These are phyloP conservation scores for Noccaea bulbosa DNA, from an alignment of 345 rosid genomes.

Conservation along the genomic window DNA sequence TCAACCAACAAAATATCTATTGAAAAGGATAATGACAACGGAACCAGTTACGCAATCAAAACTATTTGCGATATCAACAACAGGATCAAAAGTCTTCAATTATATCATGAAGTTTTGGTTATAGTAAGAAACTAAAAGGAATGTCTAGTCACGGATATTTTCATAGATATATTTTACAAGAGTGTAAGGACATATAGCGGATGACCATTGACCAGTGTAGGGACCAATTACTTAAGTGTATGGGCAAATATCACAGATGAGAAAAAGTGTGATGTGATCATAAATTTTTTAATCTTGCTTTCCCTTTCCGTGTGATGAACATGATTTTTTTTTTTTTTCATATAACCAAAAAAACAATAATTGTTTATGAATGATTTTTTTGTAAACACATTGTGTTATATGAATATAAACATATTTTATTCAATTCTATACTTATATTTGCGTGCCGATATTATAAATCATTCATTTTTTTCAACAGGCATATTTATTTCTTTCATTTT, in stretches of 20 bases:
- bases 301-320: not conserved
- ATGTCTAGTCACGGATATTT: slow-evolving; percentile 13
- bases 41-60: not conserved
- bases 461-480: no score
- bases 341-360: no score
- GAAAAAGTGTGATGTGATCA: not conserved
- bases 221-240: no score
- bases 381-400: no score
- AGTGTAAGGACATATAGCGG: not conserved
- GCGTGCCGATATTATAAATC: no score
- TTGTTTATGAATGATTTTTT: no score
- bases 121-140: slow-evolving; percentile 26
- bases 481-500: no score
- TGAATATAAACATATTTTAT: no score
- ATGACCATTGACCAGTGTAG: no score
- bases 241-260: not conserved
- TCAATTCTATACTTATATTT: no score
- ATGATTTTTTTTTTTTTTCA: no score
- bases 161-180: not conserved
- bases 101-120: slow-evolving; percentile 25
- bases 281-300: not conserved
- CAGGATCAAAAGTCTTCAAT: not conserved
- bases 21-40: slow-evolving; percentile 14
- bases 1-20: slow-evolving; percentile 15
- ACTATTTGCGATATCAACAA: no score